phyloP scores from a whole-genome alignment of 192 early-diverging fungal genomes.

The Backusella circina region DNA sequence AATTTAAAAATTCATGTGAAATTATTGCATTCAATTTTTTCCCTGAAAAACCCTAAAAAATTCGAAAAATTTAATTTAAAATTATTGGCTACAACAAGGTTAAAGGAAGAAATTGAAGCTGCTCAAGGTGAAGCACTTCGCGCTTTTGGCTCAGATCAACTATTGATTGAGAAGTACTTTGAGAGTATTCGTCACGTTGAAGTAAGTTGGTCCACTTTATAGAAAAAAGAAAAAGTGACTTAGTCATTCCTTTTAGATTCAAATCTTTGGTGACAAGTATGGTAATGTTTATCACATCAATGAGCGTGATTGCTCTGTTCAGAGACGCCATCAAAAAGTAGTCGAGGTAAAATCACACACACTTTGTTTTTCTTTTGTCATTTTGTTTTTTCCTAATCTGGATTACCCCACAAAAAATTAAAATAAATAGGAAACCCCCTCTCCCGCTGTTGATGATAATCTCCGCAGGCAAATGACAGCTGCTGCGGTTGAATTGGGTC shows the following conservation, averaged over 20 bases:
- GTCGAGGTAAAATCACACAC: slow-evolving; percentile 40
- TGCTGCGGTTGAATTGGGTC: slow-evolving; percentile 47
- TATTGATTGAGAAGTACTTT: slow-evolving; percentile 61
- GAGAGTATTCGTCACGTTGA: slow-evolving; percentile 53
- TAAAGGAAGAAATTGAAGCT: slow-evolving; percentile 49
- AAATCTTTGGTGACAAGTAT: slow-evolving; percentile 54
- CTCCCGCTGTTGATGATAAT: slow-evolving; percentile 40
- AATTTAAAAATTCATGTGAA: slow-evolving; percentile 9
- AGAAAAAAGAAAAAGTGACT: not conserved
- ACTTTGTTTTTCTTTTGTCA: not conserved
- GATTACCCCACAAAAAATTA: not conserved
- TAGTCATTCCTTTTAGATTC: slow-evolving; percentile 25
- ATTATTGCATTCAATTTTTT: not conserved
- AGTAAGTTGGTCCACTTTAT: slow-evolving; percentile 7
- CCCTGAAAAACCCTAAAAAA: not conserved
- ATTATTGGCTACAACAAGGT: slow-evolving; percentile 19
- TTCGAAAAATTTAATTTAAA: not conserved
- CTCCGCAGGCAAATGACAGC: slow-evolving; percentile 41
- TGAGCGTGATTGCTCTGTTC: slow-evolving; percentile 59
- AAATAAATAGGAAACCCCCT: slow-evolving; percentile 40
- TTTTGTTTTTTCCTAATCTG: slow-evolving; percentile 7
- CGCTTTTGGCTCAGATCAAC: slow-evolving; percentile 51
- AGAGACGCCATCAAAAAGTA: slow-evolving; percentile 60
- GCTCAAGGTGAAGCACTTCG: slow-evolving; percentile 54
- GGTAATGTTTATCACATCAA: slow-evolving; percentile 50